These are phyloP conservation scores for Panus rudis DNA, from an alignment of 768 basidiomycete species.

Conservation along the genomic window DNA sequence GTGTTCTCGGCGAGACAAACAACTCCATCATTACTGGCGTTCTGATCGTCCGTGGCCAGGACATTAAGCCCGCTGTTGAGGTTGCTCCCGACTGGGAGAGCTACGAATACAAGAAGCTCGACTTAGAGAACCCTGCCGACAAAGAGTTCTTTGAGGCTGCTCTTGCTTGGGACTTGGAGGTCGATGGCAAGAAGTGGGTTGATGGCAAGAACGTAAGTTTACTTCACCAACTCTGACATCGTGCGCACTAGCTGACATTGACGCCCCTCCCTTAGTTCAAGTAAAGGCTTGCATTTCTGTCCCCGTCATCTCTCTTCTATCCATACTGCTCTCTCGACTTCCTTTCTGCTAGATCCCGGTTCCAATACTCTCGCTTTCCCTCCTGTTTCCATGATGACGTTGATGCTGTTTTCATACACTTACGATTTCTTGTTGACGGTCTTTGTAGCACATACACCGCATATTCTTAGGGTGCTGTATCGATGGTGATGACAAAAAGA, in stretches of 20 bases:
- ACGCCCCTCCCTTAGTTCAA: conserved; percentile 17
- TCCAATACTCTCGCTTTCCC: too few species aligned
- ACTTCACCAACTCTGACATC: background rate
- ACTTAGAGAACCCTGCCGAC: conserved; percentile 64
- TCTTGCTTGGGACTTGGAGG: conserved; percentile 87
- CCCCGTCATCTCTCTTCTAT: background rate
- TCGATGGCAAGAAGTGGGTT: conserved; percentile 85
- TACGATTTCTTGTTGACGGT: too few species aligned
- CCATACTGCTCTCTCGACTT: conserved; percentile 1
- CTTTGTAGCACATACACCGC: too few species aligned
- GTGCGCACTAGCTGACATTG: background rate
- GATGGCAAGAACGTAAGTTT: conserved; percentile 83
- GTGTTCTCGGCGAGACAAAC: conserved; percentile 79
- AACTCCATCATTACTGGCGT: conserved; percentile 77
- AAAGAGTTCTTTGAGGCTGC: conserved; percentile 90
- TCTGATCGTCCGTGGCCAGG: conserved; percentile 78
- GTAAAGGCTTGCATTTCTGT: conserved; percentile 12
- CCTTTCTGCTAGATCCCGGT: conserved; percentile 23
- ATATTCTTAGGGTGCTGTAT: too few species aligned
- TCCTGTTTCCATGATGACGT: too few species aligned
- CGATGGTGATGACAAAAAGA: too few species aligned
- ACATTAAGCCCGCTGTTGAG: conserved; percentile 60
- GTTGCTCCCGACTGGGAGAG: conserved; percentile 91
- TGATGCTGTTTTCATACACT: too few species aligned
- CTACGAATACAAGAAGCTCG: conserved; percentile 73